A percentile compares a stretch with the other conserved stretches of the same genome.
phyloP scores from a whole-genome alignment of 345 rosid species.

The Bruguiera gymnorhiza region DNA sequence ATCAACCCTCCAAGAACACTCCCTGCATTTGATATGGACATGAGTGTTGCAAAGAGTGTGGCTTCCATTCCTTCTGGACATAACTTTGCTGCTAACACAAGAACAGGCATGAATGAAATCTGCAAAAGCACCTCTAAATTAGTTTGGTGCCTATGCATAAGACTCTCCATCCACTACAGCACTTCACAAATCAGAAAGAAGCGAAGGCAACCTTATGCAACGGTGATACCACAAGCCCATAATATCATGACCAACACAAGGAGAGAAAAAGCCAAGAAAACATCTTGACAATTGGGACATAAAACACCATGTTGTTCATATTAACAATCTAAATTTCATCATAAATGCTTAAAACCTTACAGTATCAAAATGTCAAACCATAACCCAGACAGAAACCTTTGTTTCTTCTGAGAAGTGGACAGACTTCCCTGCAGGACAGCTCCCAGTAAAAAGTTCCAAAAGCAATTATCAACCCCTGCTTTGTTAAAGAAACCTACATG shows the following conservation, averaged over 20 bases:
- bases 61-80: constrained; percentile 99
- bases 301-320: too few relatives aligned
- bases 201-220: too few relatives aligned
- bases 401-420: too few relatives aligned
- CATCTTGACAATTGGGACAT: too few relatives aligned
- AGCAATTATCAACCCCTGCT: neutral
- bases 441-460: neutral
- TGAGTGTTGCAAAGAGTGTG: constrained; percentile 89
- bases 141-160: neutral
- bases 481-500: neutral
- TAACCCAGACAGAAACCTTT: too few relatives aligned
- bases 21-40: constrained; percentile 93
- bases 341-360: too few relatives aligned
- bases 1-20: constrained; percentile 86
- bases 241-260: too few relatives aligned
- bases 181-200: neutral
- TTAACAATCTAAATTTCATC: too few relatives aligned
- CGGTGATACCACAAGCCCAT: too few relatives aligned
- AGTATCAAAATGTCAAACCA: too few relatives aligned
- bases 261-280: too few relatives aligned
- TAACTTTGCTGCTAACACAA: constrained; percentile 81
- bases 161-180: neutral
- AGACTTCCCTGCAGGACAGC: neutral
- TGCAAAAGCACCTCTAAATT: constrained; percentile 24
- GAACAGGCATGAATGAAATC: constrained; percentile 98